Evolutionary conservation across 768 basidiomycete genomes (phyloP).

Genomic region (Trametes gibbosa): DNA sequence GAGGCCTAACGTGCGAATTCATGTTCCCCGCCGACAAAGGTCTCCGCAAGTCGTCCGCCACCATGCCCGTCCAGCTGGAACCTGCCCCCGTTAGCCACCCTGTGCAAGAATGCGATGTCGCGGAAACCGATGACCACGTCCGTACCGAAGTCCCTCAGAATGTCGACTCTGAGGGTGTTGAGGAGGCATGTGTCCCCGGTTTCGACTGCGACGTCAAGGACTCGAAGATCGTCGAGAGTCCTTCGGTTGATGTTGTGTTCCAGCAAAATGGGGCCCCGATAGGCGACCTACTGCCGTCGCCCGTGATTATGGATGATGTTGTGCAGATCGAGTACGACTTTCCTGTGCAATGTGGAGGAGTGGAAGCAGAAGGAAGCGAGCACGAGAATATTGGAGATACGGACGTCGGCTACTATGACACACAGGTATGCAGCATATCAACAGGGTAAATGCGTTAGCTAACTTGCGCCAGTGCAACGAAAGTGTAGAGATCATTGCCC

Average conservation of each 20-base stretch:
- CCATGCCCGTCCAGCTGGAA: not conserved
- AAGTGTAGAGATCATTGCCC: too few relatives aligned
- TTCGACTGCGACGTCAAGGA: not conserved
- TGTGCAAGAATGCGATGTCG: not conserved
- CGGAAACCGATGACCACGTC: not conserved
- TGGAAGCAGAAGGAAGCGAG: not conserved
- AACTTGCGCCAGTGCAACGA: too few relatives aligned
- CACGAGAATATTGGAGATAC: too few relatives aligned
- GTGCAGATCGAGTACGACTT: not conserved
- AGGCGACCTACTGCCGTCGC: not conserved
- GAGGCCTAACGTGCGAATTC: conserved; percentile 4
- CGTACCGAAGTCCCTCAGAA: not conserved
- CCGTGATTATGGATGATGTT: not conserved
- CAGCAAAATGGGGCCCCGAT: not conserved
- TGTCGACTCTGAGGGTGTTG: not conserved
- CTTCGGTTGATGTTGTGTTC: not conserved
- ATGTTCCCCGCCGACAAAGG: not conserved
- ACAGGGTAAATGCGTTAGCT: too few relatives aligned
- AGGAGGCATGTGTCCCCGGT: not conserved
- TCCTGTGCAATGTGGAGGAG: not conserved
- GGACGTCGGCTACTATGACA: too few relatives aligned
- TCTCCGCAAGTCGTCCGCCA: not conserved
- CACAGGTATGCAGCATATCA: too few relatives aligned
- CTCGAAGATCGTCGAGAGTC: not conserved
- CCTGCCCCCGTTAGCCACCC: not conserved